Percentiles rank a stretch among this genome's conserved stretches.
Evolutionary conservation across 352 stramenopile genomes (phyloP).

Genomic region (Phytophthora idaei): DNA sequence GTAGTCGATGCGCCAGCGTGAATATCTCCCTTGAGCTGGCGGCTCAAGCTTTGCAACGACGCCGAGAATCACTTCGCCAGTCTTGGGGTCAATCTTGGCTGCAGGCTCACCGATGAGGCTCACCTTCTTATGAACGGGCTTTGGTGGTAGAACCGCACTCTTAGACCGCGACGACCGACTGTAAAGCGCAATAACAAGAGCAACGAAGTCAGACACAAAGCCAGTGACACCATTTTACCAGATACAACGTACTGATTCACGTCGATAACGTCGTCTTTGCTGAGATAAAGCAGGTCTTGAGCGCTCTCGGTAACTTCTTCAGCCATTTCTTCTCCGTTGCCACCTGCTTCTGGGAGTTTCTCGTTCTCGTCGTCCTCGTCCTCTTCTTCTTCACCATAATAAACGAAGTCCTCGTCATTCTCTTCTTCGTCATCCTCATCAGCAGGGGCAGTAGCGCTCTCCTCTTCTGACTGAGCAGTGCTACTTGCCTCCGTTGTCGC

Average conservation of each 20-base stretch:
- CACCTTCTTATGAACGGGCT: conserved; percentile 22
- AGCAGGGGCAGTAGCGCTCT: conserved; percentile 16
- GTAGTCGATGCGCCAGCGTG: conserved; percentile 67
- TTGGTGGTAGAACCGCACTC: conserved; percentile 12
- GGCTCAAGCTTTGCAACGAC: conserved; percentile 52
- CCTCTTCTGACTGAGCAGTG: conserved; percentile 29
- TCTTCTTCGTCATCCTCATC: conserved; percentile 52
- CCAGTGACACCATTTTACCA: background rate
- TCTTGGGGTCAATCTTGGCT: conserved; percentile 43
- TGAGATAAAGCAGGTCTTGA: conserved; percentile 56
- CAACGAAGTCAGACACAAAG: conserved; percentile 16
- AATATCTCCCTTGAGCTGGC: conserved; percentile 32
- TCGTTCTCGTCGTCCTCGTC: conserved; percentile 24
- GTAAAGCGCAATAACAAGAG: background rate
- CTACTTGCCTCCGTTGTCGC: conserved; percentile 18
- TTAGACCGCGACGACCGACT: conserved; percentile 40
- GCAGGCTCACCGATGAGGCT: conserved; percentile 48
- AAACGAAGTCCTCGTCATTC: conserved; percentile 59
- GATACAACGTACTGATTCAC: conserved; percentile 45
- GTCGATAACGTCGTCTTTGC: conserved; percentile 59
- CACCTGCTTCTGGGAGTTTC: background rate
- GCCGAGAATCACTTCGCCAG: conserved; percentile 47
- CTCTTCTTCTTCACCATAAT: conserved; percentile 34
- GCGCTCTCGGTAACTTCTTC: conserved; percentile 41
- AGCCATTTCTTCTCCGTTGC: conserved; percentile 31